Evolutionary conservation across 257 asterid species (phyloP), one percentile per base, ranked within the genome.

Genomic region (Eucommia ulmoides): DNA sequence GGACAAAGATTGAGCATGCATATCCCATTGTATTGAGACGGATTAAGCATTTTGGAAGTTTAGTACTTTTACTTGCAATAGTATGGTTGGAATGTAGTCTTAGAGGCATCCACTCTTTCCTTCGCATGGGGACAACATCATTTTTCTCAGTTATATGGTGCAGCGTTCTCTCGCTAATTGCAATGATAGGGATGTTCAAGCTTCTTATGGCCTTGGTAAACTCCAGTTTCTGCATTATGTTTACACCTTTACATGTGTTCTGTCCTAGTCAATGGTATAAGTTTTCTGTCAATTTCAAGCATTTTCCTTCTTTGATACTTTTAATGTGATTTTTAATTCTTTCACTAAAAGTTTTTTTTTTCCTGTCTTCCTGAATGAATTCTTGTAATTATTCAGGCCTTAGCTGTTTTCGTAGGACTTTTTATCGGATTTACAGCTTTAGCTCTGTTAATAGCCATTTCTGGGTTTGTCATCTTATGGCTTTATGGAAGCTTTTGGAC

Each of bases 401-500:
- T 56, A 46, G 67, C 60, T 69, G 78, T 74, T 71, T 72, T 66
- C 46, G 65, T 67, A 45, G 92, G 91, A 68, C 71, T 74, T 22
- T 62, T 86, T 63, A 33, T 80, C 29, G 96, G 96, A 52, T 64
- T 91, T 70, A 64, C 75, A 2, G 67, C 79, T 19, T 70, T 80
- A 59, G 42, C 67, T 73, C 57, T 83, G 48, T 64, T 82, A 53
- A 58, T 75, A 49, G 68, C 68, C 55, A 33, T 78, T 61, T 35
- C 64, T 44, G 91, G 82, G 24, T 38, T 66, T 20, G 41, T 61
- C 49, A 71, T 80, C 55, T 61, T 86, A 24, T 86, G 96, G 96
- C 45, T 79, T 35, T 86, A 81, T 60, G 93, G 96, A 56, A 86
- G 93, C 81, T 80, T 91, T 73, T 91, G 94, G 96, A 76, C 75